Base-by-base conservation (phyloP, 257 asterid genomes). In the Solanum ossicruentum region DNA sequence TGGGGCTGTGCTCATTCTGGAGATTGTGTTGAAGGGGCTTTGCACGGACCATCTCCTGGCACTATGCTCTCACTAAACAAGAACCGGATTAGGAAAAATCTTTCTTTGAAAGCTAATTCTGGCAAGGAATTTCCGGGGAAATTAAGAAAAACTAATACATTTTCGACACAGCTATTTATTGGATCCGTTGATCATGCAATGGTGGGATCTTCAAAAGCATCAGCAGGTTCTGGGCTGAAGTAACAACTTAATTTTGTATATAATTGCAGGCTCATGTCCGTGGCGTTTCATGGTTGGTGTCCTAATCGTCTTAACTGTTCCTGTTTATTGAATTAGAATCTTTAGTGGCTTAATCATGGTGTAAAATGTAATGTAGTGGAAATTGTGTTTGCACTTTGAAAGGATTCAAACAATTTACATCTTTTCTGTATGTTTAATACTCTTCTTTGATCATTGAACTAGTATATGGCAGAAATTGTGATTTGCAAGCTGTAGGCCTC, bases 1-100 rank as follows among this genome's bases (percentile, higher is more conserved):
- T 94, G 99, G 98, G 94, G 94, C 5, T 96, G 98, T 58, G 93
- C 88, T 3, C 95, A 91, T 81, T 98, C 95, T 0, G 99, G 98
- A 70, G 97, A 94, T 66, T 95, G 99, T 65, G 98, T 96, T 2
- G 97, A 92, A 86, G 99, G 98, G 84, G 97, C 95, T 15, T 77
- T 92, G 89, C 97, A 92, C 47, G 89, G 87, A 0, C 95, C 98
- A 20, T 73, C 91, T 7, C 88, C 92, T 23, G 92, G 89, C 89
- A 84, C 93, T 10, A 84, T 96, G 90, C 54, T 93, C 88, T 93
- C 98, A 6, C 93, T 96, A 36, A 91, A 91, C 88, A 89, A 96
- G 61, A 90, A 88, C 86, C 92, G 91, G 82, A 89, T 91, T 21
- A 90, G 91, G 69, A 96, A 91, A 85, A 92, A 90, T 73, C 91